Base-by-base conservation (phyloP, 306 rosid genomes). In the Corylus americana region DNA sequence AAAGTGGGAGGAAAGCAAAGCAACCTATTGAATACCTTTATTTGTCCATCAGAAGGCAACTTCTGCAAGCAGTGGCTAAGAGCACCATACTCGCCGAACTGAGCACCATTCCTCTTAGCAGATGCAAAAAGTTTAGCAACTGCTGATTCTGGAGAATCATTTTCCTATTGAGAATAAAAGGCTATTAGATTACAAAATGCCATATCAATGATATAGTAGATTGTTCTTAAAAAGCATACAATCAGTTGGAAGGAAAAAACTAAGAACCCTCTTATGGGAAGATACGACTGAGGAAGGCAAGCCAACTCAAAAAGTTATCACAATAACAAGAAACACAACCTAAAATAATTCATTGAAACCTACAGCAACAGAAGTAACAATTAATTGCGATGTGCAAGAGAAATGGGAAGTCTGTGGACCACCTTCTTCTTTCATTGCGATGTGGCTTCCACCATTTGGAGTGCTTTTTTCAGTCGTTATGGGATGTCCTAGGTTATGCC, bases 51-150 rank as follows among this genome's bases (percentile, higher is more conserved):
- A 54, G 94, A 89, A 83, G 98, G 98, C 70, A 87, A 67, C 55
- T 74, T 86, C 83, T 88, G 97, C 84, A 94, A 82, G 84, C 98
- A 92, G 74, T 83, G 87, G 79, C 79, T 84, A 54, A 80, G 68
- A 79, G 77, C 84, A 55, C 90, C 91, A 83, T 87, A 88, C 55
- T 88, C 88, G 70, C 79, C 74, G 74, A 91, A 85, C 45, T 90
- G 85, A 2, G 77, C 53, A 74, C 83, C 77, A 71, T 55, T 85
- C 77, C 59, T 77, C 87, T 90, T 92, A 53, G 87, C 83, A 47
- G 93, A 88, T 70, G 97, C 89, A 83, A 92, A 94, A 82, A 94
- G 98, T 50, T 85, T 89, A 67, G 98, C 98, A 75, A 93, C 90
- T 20, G 91, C 93, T 37, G 91, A 85, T 78, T 91, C 97, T 5